Evolutionary conservation across 805 yeast genomes (phyloP).

Genomic region (Barnettozyma vustinii): DNA sequence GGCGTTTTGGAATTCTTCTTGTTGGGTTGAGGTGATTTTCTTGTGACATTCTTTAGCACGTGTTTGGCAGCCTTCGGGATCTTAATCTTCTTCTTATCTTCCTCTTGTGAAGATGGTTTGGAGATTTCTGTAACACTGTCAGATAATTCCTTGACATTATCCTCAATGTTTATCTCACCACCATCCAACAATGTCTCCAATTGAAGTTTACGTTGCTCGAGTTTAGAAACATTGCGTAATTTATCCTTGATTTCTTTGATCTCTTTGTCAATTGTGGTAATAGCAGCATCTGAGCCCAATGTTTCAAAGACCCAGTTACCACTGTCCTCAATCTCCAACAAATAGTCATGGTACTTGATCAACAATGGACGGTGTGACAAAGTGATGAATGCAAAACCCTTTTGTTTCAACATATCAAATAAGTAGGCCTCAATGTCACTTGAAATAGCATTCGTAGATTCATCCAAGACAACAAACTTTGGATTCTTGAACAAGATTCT

Average conservation of each 20-base stretch:
- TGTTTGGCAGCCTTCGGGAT: not conserved
- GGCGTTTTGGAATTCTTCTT: not conserved
- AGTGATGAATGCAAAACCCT: slow-evolving; percentile 72
- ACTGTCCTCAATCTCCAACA: slow-evolving; percentile 60
- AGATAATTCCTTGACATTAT: not conserved
- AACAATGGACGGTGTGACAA: slow-evolving; percentile 79
- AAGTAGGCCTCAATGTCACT: slow-evolving; percentile 85
- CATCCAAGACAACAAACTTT: slow-evolving; percentile 78
- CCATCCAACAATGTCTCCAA: slow-evolving; percentile 37
- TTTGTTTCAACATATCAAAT: slow-evolving; percentile 66
- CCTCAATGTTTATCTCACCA: slow-evolving; percentile 6
- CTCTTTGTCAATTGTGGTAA: slow-evolving; percentile 68
- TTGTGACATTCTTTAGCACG: not conserved
- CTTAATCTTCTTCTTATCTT: not conserved
- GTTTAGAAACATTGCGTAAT: slow-evolving; percentile 49
- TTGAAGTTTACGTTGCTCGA: slow-evolving; percentile 57
- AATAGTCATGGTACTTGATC: slow-evolving; percentile 76
- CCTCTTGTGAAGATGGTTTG: not conserved
- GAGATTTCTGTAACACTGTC: slow-evolving; percentile 2
- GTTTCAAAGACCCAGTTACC: slow-evolving; percentile 59
- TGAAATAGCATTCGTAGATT: slow-evolving; percentile 89
- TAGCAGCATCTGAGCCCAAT: slow-evolving; percentile 59
- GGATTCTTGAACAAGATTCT: slow-evolving; percentile 78
- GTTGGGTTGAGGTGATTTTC: not conserved
- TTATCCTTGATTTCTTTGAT: slow-evolving; percentile 60